A percentile compares a stretch with the other conserved stretches of the same genome.
Conservation (phyloP, 148 eudicot genomes). For the Tetragonia tetragonoides region DNA sequence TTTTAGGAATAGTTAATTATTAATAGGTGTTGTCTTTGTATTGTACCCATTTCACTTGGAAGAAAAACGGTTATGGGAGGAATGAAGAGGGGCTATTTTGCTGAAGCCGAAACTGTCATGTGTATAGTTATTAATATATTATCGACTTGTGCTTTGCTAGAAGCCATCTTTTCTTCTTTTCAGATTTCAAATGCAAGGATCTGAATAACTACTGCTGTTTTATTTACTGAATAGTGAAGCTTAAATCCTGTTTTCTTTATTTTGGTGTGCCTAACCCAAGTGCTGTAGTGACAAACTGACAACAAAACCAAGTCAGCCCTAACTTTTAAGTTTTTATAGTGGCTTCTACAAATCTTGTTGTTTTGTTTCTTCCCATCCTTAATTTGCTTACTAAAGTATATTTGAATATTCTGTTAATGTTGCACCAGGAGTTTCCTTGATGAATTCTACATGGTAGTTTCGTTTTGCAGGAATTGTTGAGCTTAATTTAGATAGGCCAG, state of each 20-base stretch:
- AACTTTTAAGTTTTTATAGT: background rate
- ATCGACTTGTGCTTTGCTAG: background rate
- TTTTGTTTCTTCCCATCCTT: background rate
- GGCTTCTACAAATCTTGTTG: background rate
- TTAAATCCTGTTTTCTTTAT: background rate
- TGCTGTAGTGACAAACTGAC: background rate
- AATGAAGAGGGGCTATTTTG: background rate
- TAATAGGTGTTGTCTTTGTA: background rate
- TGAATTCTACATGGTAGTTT: constrained; percentile 1
- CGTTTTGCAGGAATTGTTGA: constrained; percentile 60
- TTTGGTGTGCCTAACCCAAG: background rate
- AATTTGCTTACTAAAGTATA: background rate
- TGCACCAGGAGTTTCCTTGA: background rate
- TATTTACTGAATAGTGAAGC: background rate
- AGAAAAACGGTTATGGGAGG: background rate
- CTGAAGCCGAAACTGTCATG: background rate
- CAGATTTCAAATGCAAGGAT: no score
- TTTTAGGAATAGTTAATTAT: background rate
- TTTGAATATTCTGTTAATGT: background rate
- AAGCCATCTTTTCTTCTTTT: background rate
- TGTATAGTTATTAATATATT: background rate
- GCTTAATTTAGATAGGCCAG: constrained; percentile 81
- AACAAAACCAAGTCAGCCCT: no score
- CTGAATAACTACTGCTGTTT: no score
- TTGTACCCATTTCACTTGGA: background rate